Evolutionary conservation across 2,329 filamentous ascomycete species (phyloP), one percentile per base, ranked within the genome.

Genomic region (Lasiodiplodia sp.): DNA sequence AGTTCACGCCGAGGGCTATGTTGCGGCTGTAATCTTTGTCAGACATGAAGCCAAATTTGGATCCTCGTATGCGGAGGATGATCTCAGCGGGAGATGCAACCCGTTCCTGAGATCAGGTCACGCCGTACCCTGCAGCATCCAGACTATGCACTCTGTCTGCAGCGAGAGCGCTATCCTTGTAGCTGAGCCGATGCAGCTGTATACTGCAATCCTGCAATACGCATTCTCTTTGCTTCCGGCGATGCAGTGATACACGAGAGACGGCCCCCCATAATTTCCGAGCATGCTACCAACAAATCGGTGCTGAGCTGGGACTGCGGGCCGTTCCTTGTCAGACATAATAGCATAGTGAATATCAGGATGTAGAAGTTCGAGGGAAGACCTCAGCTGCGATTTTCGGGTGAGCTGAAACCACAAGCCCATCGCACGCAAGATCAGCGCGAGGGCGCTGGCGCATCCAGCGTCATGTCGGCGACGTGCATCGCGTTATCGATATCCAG

Each of bases 281-380:
- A 23, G 16, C 37, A n/a, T 28, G 25, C n/a, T 49, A 25, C 25
- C 18, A 34, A 49, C 23, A 25, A 49, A 34, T 18, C 40, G 40
- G 40, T 23, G 58, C n/a, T 44, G 40, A 34, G 25, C 10, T 10
- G n/a, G 40, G 25, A 31, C 25, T 21, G 57, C 38, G 21, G 23
- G n/a, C 57, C 58, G 23, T 63, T 21, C 38, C 58, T 51, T 63
- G 58, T 63, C 47, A 49, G 58, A 63, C 58, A 49, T 63, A 63
- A 63, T 31, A 49, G 40, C 18, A 49, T 31, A 21, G 40, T 51
- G 58, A 49, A 49, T 63, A 51, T 25, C 34, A 28, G 40, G 23
- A 10, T 12, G 38, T 44, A 63, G 40, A 63, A 49, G 58, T 49
- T 63, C 25, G 58, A 49, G 14, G 57, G 40, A 62, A 62, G 18